These are phyloP conservation scores for Sinapis alba DNA, from an alignment of 441 rosid genomes.

Conservation along the genomic window DNA sequence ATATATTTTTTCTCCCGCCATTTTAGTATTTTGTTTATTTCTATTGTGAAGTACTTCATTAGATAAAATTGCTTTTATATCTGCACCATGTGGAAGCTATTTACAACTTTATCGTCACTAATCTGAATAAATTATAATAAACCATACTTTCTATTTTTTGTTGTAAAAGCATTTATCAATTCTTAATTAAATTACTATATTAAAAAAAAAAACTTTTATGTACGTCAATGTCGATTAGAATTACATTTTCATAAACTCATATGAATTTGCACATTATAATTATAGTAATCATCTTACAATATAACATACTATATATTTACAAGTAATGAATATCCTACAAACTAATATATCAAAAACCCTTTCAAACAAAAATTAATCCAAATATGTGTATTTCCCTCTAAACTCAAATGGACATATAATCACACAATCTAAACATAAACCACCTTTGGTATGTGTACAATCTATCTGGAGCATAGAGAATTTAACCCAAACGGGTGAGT, in stretches of 20 bases:
- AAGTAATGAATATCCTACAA: slow-evolving; percentile 15
- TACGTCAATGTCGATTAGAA: neutral
- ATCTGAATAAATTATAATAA: too few species aligned
- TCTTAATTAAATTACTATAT: neutral
- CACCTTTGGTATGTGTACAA: slow-evolving; percentile 90
- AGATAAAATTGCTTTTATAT: too few species aligned
- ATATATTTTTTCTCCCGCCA: too few species aligned
- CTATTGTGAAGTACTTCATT: too few species aligned
- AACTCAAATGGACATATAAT: slow-evolving; percentile 48
- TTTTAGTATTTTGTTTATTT: too few species aligned
- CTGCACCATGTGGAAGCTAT: too few species aligned
- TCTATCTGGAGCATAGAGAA: slow-evolving; percentile 89
- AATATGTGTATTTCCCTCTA: slow-evolving; percentile 11
- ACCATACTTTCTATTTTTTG: too few species aligned
- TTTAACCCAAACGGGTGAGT: slow-evolving; percentile 47
- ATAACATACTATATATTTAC: neutral
- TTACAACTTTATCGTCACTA: too few species aligned
- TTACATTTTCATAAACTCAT: neutral
- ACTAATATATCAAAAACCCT: neutral
- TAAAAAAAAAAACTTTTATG: neutral
- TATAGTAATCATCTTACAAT: neutral
- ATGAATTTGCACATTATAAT: neutral
- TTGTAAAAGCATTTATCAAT: neutral
- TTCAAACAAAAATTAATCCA: neutral
- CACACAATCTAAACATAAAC: slow-evolving; percentile 52